Percentiles rank a stretch among this genome's conserved stretches.
These are phyloP conservation scores for Alternaria solani DNA, from an alignment of 2,329 filamentous ascomycete species.

Conservation along the genomic window DNA sequence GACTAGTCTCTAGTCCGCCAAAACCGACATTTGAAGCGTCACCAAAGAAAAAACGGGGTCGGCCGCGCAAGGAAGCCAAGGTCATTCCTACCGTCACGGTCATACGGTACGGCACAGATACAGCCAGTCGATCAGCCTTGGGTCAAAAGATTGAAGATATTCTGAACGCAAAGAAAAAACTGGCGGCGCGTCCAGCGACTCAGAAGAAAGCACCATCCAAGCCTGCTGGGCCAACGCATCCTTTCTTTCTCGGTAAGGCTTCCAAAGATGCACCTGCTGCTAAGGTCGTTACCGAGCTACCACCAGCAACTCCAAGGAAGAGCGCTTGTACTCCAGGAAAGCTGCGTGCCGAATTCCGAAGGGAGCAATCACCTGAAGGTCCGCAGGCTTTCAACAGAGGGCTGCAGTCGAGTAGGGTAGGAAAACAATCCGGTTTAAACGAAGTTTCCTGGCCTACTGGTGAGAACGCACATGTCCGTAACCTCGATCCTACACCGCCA, in stretches of 20 bases:
- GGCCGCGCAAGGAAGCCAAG: conserved; percentile 32
- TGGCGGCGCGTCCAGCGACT: conserved; percentile 25
- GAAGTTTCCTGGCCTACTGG: conserved; percentile 76
- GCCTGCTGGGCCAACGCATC: conserved; percentile 61
- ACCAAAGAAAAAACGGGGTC: conserved; percentile 57
- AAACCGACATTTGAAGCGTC: conserved; percentile 28
- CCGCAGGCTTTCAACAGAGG: conserved; percentile 31
- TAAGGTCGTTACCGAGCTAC: conserved; percentile 19
- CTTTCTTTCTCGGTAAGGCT: conserved; percentile 72
- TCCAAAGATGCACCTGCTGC: conserved; percentile 32
- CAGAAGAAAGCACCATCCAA: conserved; percentile 34
- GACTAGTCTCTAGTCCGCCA: conserved; percentile 53
- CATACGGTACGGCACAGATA: conserved; percentile 67
- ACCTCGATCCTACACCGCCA: conserved; percentile 17
- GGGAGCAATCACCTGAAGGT: conserved; percentile 25
- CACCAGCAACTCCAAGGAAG: conserved; percentile 31
- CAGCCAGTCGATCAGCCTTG: conserved; percentile 56
- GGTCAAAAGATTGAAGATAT: conserved; percentile 72
- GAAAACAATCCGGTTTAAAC: conserved; percentile 71
- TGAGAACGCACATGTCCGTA: conserved; percentile 59
- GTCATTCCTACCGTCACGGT: conserved; percentile 57
- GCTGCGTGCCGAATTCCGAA: conserved; percentile 47
- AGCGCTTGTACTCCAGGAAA: conserved; percentile 59
- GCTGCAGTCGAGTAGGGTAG: conserved; percentile 32
- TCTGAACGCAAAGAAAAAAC: conserved; percentile 52